These are phyloP conservation scores for Apiospora pterosperma DNA, from an alignment of 2,329 filamentous ascomycete genomes.

Conservation along the genomic window DNA sequence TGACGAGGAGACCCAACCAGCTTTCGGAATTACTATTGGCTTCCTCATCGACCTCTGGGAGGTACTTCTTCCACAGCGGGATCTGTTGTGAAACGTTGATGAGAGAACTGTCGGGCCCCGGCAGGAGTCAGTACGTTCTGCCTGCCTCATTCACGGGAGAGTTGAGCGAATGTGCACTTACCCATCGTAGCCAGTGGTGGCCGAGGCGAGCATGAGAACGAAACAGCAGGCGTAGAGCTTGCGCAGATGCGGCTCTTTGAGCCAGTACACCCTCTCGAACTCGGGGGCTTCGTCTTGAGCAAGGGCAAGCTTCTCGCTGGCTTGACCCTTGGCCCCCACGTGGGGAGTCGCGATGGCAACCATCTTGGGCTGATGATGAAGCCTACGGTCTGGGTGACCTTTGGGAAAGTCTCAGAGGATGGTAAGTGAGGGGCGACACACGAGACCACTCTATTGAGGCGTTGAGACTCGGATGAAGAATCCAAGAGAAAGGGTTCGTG, in stretches of 20 bases:
- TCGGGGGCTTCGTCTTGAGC: slow-evolving; percentile 47
- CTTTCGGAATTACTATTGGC: slow-evolving; percentile 31
- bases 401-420: neutral
- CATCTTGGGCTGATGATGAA: neutral
- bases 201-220: slow-evolving; percentile 50
- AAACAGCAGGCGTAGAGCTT: slow-evolving; percentile 45
- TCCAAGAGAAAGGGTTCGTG: neutral
- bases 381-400: neutral
- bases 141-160: neutral
- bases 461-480: slow-evolving; percentile 4
- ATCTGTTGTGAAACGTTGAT: slow-evolving; percentile 43
- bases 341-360: slow-evolving; percentile 5
- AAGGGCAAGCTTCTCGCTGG: slow-evolving; percentile 6
- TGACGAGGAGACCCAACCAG: slow-evolving; percentile 41
- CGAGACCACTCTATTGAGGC: slow-evolving; percentile 5
- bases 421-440: neutral
- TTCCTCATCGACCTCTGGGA: slow-evolving; percentile 29
- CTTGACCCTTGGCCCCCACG: slow-evolving; percentile 1
- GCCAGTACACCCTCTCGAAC: slow-evolving; percentile 50
- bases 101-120: slow-evolving; percentile 31
- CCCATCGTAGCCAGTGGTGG: slow-evolving; percentile 56
- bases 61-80: slow-evolving; percentile 42
- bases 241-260: slow-evolving; percentile 50
- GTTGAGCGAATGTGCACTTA: slow-evolving; percentile 22
- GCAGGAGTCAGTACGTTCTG: neutral